Evolutionary conservation across 1,139 yeast genomes (phyloP).

Genomic region (Diutina siamensis): DNA sequence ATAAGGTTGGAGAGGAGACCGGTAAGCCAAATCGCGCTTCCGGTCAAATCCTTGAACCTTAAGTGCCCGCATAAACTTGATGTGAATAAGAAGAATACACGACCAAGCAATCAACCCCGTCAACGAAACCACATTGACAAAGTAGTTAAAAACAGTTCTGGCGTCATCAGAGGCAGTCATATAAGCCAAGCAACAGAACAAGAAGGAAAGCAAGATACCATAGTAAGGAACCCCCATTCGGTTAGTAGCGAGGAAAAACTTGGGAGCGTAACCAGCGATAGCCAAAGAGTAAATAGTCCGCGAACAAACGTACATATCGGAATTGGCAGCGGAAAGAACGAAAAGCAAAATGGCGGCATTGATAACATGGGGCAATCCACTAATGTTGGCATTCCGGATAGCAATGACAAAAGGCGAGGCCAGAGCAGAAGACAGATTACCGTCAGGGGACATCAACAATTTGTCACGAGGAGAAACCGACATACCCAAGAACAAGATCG

Average conservation of each 20-base stretch:
- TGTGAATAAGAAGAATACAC: slow-evolving; percentile 15
- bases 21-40: slow-evolving; percentile 38
- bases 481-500: slow-evolving; percentile 62
- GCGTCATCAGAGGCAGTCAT: slow-evolving; percentile 19
- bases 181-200: slow-evolving; percentile 29
- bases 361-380: slow-evolving; percentile 33
- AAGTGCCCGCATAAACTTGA: slow-evolving; percentile 8
- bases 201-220: slow-evolving; percentile 40
- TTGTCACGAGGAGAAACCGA: slow-evolving; percentile 65
- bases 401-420: slow-evolving; percentile 68
- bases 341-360: slow-evolving; percentile 35
- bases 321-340: slow-evolving; percentile 36
- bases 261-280: slow-evolving; percentile 34
- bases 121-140: slow-evolving; percentile 19
- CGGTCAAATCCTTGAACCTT: slow-evolving; percentile 16
- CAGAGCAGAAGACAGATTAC: slow-evolving; percentile 25
- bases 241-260: slow-evolving; percentile 41
- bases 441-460: slow-evolving; percentile 23
- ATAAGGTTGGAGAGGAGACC: slow-evolving; percentile 57
- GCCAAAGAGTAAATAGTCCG: slow-evolving; percentile 35
- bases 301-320: slow-evolving; percentile 37
- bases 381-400: slow-evolving; percentile 30
- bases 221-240: slow-evolving; percentile 52
- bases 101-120: slow-evolving; percentile 21
- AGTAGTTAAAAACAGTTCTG: slow-evolving; percentile 16